Conservation (phyloP, 2,329 filamentous ascomycete species). For the Epichloe glyceriae region DNA sequence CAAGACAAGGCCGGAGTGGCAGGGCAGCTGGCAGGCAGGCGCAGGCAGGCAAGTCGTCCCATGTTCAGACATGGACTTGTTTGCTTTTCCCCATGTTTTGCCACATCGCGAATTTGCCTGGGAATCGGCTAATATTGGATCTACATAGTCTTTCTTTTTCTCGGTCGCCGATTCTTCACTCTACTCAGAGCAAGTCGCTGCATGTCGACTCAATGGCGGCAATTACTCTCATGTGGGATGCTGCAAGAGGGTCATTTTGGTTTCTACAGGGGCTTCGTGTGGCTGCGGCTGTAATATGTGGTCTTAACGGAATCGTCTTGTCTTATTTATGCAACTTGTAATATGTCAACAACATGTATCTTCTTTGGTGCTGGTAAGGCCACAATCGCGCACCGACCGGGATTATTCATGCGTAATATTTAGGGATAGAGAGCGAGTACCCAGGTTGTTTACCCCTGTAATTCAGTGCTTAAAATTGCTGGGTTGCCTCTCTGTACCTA, state of each 20-base stretch:
- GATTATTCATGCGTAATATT: too few species aligned
- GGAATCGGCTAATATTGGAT: not conserved
- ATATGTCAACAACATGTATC: too few species aligned
- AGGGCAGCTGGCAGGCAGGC: not conserved
- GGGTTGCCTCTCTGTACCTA: too few species aligned
- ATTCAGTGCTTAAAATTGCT: too few species aligned
- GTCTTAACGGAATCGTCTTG: not conserved
- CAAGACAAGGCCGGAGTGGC: too few species aligned
- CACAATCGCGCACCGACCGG: too few species aligned
- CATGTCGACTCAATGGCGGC: not conserved
- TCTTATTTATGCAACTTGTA: not conserved
- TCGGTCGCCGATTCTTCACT: not conserved
- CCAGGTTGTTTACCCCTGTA: too few species aligned
- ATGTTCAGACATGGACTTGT: slow-evolving; percentile 3
- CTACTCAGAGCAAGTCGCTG: not conserved
- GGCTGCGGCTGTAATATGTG: not conserved
- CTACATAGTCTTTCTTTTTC: not conserved
- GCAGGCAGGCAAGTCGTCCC: not conserved
- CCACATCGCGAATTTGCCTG: slow-evolving; percentile 1
- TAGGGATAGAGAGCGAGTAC: too few species aligned
- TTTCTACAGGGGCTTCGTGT: not conserved
- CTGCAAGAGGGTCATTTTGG: not conserved
- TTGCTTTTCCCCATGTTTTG: slow-evolving; percentile 4
- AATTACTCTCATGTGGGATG: not conserved
- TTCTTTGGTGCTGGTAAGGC: too few species aligned